phyloP scores from a whole-genome alignment of 192 early-diverging fungal species.

The Gaertneriomyces sp. region DNA sequence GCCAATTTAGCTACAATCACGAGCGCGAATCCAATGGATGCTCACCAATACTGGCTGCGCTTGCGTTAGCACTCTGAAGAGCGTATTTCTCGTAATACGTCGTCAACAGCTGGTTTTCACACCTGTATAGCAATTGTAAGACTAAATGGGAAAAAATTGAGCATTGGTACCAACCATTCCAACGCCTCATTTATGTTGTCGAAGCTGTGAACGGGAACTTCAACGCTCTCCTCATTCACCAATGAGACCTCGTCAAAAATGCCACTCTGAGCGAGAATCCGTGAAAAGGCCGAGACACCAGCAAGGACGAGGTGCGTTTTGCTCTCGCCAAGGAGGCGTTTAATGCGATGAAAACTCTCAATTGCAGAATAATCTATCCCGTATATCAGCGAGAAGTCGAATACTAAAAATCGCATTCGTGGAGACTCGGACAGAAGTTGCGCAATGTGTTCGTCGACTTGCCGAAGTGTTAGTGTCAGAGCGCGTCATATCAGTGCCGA shows the following conservation, averaged over 20 bases:
- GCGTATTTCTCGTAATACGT: conserved; percentile 56
- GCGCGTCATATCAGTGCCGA: background rate
- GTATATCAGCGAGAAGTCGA: conserved; percentile 85
- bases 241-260: conserved; percentile 38
- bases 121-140: conserved; percentile 18
- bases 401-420: conserved; percentile 78
- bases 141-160: too few species aligned
- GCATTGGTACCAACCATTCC: conserved; percentile 55
- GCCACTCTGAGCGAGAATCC: conserved; percentile 32
- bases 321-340: conserved; percentile 64
- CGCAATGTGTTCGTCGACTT: conserved; percentile 36
- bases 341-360: conserved; percentile 83
- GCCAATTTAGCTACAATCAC: background rate
- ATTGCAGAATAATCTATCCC: conserved; percentile 77
- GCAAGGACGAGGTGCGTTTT: conserved; percentile 82
- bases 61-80: conserved; percentile 24
- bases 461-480: background rate
- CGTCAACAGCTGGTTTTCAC: conserved; percentile 83
- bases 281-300: conserved; percentile 46
- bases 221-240: conserved; percentile 57
- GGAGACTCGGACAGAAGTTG: conserved; percentile 40
- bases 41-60: conserved; percentile 14
- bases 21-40: background rate
- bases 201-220: conserved; percentile 65
- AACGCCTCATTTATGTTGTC: conserved; percentile 80